phyloP scores from a whole-genome alignment of 23 red algal species.

The Porphyridium purpureum region DNA sequence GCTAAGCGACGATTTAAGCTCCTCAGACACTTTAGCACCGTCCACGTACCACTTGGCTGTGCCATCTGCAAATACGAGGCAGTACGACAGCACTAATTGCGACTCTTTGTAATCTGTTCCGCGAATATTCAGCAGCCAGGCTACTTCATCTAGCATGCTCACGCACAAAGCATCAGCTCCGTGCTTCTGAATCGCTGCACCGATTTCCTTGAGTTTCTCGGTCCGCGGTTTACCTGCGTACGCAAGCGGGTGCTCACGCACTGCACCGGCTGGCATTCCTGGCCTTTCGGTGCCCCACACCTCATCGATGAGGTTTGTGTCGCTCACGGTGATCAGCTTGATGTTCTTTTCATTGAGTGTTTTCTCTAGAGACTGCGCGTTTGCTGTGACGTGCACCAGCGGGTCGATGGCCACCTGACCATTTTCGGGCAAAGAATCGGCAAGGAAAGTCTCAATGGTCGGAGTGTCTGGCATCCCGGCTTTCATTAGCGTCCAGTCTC shows the following conservation, averaged over 20 bases:
- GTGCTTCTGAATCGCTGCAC: slow-evolving; percentile 29
- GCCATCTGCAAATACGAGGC: too few relatives aligned
- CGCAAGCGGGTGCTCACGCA: slow-evolving; percentile 38
- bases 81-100: too few relatives aligned
- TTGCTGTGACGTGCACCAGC: slow-evolving; percentile 13
- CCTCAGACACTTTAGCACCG: too few relatives aligned
- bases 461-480: slow-evolving; percentile 13
- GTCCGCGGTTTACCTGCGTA: slow-evolving; percentile 35
- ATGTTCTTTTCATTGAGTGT: slow-evolving; percentile 2
- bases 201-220: slow-evolving; percentile 37
- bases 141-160: slow-evolving; percentile 65
- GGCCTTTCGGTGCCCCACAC: slow-evolving; percentile 67
- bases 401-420: slow-evolving; percentile 29
- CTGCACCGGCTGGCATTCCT: slow-evolving; percentile 16
- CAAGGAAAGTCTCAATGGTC: slow-evolving; percentile 22
- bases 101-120: too few relatives aligned
- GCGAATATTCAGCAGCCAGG: slow-evolving; percentile 90
- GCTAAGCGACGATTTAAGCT: too few relatives aligned
- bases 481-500: slow-evolving; percentile 62
- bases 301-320: slow-evolving; percentile 56
- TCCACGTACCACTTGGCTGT: too few relatives aligned
- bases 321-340: slow-evolving; percentile 6
- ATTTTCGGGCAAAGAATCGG: slow-evolving; percentile 7
- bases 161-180: slow-evolving; percentile 46
- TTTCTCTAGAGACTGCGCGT: neutral